Percentiles rank a stretch among this genome's conserved stretches.
These are phyloP conservation scores for Aureobasidium vineae DNA, from an alignment of 2,329 filamentous ascomycete genomes.

Conservation along the genomic window DNA sequence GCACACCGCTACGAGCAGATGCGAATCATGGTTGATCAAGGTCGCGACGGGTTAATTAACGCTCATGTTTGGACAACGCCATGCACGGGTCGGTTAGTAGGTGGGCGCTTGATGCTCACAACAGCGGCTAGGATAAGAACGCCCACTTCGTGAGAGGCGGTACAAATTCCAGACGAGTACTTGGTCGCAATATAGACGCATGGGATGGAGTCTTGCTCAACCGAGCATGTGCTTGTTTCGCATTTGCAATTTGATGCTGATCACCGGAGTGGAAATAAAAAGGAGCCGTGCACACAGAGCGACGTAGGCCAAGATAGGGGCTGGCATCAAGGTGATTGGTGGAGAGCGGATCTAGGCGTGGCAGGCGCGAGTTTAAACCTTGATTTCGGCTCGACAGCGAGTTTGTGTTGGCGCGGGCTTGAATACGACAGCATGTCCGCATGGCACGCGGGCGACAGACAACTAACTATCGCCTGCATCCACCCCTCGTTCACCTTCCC, in stretches of 20 bases:
- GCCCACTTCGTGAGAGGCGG: slow-evolving; percentile 6
- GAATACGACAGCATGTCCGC: slow-evolving; percentile 2
- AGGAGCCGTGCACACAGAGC: neutral
- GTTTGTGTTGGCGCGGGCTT: slow-evolving; percentile 16
- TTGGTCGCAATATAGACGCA: neutral
- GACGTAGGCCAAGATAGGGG: slow-evolving; percentile 10
- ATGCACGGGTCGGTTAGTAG: neutral
- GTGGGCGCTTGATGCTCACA: neutral
- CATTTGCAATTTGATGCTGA: slow-evolving; percentile 16
- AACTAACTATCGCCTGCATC: neutral
- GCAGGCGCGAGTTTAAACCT: slow-evolving; percentile 11
- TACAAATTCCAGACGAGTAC: neutral
- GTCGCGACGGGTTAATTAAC: neutral
- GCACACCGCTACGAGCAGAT: neutral
- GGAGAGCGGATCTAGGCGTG: neutral
- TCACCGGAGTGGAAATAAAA: slow-evolving; percentile 7
- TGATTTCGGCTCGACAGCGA: slow-evolving; percentile 13
- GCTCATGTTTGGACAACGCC: neutral
- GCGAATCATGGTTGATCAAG: neutral
- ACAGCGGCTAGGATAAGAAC: neutral
- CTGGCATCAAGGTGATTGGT: neutral
- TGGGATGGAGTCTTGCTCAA: neutral
- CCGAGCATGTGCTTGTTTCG: neutral
- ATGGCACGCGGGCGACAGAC: neutral
- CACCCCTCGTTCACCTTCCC: neutral